phyloP scores from a whole-genome alignment of 306 rosid species.

The Sindora glabra region DNA sequence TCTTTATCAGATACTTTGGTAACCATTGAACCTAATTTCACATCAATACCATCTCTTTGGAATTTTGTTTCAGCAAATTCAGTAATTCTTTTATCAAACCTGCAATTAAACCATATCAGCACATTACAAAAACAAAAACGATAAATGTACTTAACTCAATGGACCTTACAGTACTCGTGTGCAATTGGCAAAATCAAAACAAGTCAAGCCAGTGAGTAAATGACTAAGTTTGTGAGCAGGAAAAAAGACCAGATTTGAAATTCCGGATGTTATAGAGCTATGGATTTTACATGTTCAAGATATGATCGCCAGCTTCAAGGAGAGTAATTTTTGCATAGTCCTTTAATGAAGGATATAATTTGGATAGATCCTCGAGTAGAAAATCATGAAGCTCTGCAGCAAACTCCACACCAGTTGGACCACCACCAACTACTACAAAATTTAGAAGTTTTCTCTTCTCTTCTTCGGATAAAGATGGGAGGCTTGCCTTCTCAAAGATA shows the following conservation, averaged over 20 bases:
- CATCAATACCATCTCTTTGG: constrained; percentile 71
- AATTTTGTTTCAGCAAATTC: constrained; percentile 81
- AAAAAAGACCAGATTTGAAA: too few relatives aligned
- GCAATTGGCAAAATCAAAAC: too few relatives aligned
- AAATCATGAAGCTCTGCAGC: constrained; percentile 88
- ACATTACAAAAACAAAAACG: too few relatives aligned
- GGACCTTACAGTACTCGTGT: too few relatives aligned
- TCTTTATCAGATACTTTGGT: constrained; percentile 68
- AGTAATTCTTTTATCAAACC: constrained; percentile 98
- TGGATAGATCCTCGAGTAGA: constrained; percentile 61
- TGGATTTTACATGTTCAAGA: constrained; percentile 64
- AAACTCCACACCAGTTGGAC: constrained; percentile 98
- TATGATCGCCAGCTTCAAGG: constrained; percentile 86
- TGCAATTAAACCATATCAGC: constrained; percentile 3
- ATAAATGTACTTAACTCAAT: too few relatives aligned
- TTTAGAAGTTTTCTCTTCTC: constrained; percentile 81
- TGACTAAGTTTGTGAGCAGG: neutral
- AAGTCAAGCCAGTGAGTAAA: neutral
- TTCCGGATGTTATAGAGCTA: too few relatives aligned
- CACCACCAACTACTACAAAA: constrained; percentile 94
- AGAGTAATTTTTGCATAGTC: constrained; percentile 59
- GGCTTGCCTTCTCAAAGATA: constrained; percentile 78
- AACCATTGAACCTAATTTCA: constrained; percentile 88
- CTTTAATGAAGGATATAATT: constrained; percentile 57
- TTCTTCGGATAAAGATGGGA: constrained; percentile 56